Evolutionary conservation across 1,139 yeast genomes (phyloP), one percentile per base, ranked within the genome.

Genomic region (Pichia sp.): DNA sequence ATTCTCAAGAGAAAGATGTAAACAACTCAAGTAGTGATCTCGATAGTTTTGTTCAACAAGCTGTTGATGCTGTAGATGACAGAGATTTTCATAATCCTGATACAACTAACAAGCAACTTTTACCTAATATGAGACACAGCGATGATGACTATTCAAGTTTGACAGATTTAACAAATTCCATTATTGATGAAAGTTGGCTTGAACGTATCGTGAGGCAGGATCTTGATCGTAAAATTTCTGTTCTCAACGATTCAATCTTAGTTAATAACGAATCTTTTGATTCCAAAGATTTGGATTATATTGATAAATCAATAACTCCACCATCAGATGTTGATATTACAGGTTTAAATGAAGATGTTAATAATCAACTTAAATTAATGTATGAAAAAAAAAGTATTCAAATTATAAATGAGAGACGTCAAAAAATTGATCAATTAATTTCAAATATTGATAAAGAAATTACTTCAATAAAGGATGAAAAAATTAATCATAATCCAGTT

Each of bases 211-310:
- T 39, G 9, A 38, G 39, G 9, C 25, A 34, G 4, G 46, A 40
- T 34, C 17, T 43, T 5, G 34, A 38, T 12, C 40, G 40, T 19
- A 43, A 43, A 15, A 18, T 43, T 5, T 31, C 35, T 6, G 39
- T 43, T 5, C 24, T 43, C 5, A 39, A 43, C 2, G 41, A 43
- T 10, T 31, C 38, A 9, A 23, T 22, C 3, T 31, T 28, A 3
- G 9, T 18, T 12, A 24, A 18, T 10, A 30, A 32, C 11, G 33
- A 36, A 19, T 22, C 22, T 12, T 43, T 34, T 11, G 38, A 34
- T 18, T 28, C 15, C 2, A 19, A 40, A 6, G 33, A 36, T 8
- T 5, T 18, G 14, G 21, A n/a, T 25, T 30, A n/a, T 11, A 22
- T 20, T 3, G 30, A 28, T 21, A n/a, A 36, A 14, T 21, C 22